phyloP scores from a whole-genome alignment of 352 stramenopile genomes.

The Pythium dissotocum region DNA sequence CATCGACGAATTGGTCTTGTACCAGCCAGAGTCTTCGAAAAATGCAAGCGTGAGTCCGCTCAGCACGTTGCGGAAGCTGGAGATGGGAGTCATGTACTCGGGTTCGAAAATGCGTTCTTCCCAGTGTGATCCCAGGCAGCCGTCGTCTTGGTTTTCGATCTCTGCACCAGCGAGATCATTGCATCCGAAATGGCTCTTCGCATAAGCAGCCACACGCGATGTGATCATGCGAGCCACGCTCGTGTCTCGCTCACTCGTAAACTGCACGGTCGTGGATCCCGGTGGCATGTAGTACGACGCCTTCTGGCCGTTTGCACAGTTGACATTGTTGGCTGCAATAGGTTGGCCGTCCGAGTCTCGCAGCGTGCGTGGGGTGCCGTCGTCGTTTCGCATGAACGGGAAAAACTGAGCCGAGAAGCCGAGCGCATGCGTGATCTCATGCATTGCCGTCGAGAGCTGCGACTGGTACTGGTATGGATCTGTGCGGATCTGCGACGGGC shows the following conservation, averaged over 20 bases:
- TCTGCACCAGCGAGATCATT: conserved; percentile 56
- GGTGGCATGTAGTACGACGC: conserved; percentile 39
- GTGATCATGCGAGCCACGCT: conserved; percentile 72
- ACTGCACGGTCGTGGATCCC: conserved; percentile 48
- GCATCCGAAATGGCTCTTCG: conserved; percentile 72
- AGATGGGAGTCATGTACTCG: conserved; percentile 81
- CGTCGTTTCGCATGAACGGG: conserved; percentile 64
- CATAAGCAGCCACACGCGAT: conserved; percentile 56
- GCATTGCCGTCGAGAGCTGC: conserved; percentile 70
- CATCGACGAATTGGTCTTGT: conserved; percentile 53
- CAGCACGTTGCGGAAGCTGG: conserved; percentile 73
- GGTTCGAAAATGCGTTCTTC: conserved; percentile 83
- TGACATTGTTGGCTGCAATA: conserved; percentile 20
- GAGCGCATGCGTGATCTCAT: conserved; percentile 83
- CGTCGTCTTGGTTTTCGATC: conserved; percentile 75
- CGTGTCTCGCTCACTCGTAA: conserved; percentile 54
- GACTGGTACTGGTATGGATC: conserved; percentile 53
- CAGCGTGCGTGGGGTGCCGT: conserved; percentile 65
- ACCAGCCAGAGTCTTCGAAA: conserved; percentile 86
- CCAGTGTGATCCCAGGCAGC: conserved; percentile 80
- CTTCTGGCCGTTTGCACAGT: conserved; percentile 56
- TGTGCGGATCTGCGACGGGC: conserved; percentile 61
- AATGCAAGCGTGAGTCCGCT: conserved; percentile 76
- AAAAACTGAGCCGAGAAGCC: conserved; percentile 82
- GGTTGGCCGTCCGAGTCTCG: conserved; percentile 49